Conservation (phyloP, 345 rosid genomes). For the Camelina laxa region DNA sequence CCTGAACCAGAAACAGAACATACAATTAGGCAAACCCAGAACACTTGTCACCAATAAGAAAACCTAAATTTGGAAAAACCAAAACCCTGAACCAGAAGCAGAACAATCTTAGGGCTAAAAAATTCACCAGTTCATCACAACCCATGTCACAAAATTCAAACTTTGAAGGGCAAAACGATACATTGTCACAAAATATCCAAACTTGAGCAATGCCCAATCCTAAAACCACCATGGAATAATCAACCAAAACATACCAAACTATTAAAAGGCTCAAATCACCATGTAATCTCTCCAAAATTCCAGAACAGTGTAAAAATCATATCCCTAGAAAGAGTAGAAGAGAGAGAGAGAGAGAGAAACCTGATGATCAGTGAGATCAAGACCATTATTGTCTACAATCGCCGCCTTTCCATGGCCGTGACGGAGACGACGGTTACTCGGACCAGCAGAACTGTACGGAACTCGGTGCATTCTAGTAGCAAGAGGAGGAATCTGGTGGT, state of each 20-base stretch:
- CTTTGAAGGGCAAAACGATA: not conserved
- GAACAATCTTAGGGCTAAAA: not conserved
- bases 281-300: not conserved
- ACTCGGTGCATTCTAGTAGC: constrained; percentile 61
- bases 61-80: constrained; percentile 7
- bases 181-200: constrained; percentile 9
- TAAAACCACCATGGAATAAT: constrained; percentile 14
- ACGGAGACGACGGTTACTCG: constrained; percentile 54
- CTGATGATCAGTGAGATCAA: constrained; percentile 74
- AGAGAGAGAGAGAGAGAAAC: constrained; percentile 42
- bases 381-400: constrained; percentile 60
- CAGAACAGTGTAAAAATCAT: not conserved
- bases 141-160: constrained; percentile 23
- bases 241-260: not conserved
- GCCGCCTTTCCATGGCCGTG: constrained; percentile 45
- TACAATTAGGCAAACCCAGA: not conserved
- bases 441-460: constrained; percentile 41
- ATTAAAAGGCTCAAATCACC: not conserved
- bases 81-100: not conserved
- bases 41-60: constrained; percentile 6
- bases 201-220: constrained; percentile 22
- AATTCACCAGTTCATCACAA: constrained; percentile 6
- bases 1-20: constrained; percentile 8
- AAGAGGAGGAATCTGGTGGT: constrained; percentile 30
- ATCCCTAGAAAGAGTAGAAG: not conserved